A percentile compares a stretch with the other conserved stretches of the same genome.
Evolutionary conservation across 106 monocot species (phyloP).

Genomic region (Vanilla planifolia): DNA sequence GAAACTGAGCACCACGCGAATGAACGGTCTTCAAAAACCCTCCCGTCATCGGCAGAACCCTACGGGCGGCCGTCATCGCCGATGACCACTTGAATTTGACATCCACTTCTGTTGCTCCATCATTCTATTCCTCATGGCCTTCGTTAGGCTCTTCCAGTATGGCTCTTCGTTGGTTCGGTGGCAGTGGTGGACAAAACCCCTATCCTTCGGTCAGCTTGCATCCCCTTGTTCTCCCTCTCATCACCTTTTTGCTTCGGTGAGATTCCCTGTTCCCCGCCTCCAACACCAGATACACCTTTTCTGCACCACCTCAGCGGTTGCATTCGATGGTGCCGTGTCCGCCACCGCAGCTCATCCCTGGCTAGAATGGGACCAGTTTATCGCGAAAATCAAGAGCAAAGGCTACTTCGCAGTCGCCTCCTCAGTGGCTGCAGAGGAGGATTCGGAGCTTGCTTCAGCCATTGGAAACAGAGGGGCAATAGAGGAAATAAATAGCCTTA

Average conservation of each 20-base stretch:
- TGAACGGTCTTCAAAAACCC: neutral
- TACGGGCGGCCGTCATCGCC: neutral
- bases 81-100: neutral
- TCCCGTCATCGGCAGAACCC: neutral
- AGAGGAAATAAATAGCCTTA: constrained; percentile 31
- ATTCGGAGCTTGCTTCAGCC: neutral
- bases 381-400: constrained; percentile 18
- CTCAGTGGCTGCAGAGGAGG: neutral
- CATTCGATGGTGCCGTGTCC: neutral
- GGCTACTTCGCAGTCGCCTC: constrained; percentile 9
- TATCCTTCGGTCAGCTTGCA: neutral
- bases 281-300: too few species aligned
- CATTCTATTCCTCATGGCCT: constrained; percentile 5
- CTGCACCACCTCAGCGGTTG: neutral
- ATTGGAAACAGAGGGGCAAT: neutral
- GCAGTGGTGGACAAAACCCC: neutral
- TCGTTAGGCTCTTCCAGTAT: constrained; percentile 2
- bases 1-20: too few species aligned
- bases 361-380: constrained; percentile 23
- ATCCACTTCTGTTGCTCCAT: neutral
- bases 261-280: neutral
- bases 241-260: neutral
- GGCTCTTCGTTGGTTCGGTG: constrained; percentile 4
- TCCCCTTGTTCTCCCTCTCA: neutral
- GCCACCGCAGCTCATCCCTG: constrained; percentile 8